Base-by-base conservation (phyloP, 225 moss, liverwort and hornwort species). In the Takakia lepidozioides region DNA sequence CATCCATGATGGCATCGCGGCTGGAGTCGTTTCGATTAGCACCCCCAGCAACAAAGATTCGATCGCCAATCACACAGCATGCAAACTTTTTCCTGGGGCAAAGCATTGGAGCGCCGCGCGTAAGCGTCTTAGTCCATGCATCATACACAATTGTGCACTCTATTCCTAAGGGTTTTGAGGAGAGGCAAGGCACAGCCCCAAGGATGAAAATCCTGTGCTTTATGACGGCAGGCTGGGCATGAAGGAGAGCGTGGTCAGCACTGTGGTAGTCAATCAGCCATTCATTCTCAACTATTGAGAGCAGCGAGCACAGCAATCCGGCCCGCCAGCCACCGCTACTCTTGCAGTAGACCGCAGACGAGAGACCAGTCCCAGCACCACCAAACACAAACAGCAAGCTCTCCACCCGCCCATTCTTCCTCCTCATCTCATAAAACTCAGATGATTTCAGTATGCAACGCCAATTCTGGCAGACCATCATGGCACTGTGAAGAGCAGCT, bases 401-500 rank as follows among this genome's bases (percentile, higher is more conserved):
- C 69, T 87, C 87, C 45, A 83, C 80, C 27, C 66, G 66, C 43
- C 87, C 74, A 5, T 71, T 64, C 19, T 58, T 76, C 49, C 71
- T 80, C 29, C 87, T 56, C 52, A 87, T 70, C 54, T 83, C 87
- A 38, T 87, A 87, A 55, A 83, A 83, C 67, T 87, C 83, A 1
- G 74, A 42, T 18, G 87, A 87, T 56, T 87, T 80, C 56, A 87
- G 38, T 19, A 83, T 69, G 20, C 69, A 59, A 25, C 83, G 62
- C 87, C 87, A 87, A 51, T 83, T 87, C 51, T 77, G 76, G 66
- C 87, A 87, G 34, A 87, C 87, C 87, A 81, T 87, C 87, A 83
- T 87, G 29, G 80, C 80, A 15, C 74, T 71, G 26, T 74, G 80
- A 43, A 87, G 71, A 34, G 87, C 80, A 15, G 74, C 71, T 48